Percentiles rank a stretch among this genome's conserved stretches.
Evolutionary conservation across 208 protist genomes (phyloP).

Genomic region (Angomonas ambiguus): DNA sequence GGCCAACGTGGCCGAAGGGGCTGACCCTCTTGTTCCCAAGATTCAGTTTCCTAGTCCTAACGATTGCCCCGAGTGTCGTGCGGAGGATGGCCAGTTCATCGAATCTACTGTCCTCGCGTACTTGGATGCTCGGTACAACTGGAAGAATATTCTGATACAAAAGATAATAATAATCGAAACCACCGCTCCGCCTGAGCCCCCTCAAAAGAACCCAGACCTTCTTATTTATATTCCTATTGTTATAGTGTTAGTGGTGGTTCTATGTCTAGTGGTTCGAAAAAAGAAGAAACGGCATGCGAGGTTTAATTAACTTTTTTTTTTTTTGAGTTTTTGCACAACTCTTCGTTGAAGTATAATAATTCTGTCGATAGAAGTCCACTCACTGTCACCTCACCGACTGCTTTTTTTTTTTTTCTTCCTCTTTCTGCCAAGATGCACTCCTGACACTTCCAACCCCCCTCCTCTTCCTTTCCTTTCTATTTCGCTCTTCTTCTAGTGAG

Average conservation of each 20-base stretch:
- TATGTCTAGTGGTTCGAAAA: too few species aligned
- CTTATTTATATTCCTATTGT: too few species aligned
- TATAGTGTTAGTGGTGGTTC: too few species aligned
- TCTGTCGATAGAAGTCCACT: too few species aligned
- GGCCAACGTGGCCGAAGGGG: constrained; percentile 14
- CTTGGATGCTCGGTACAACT: background rate
- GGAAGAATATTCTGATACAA: background rate
- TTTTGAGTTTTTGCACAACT: too few species aligned
- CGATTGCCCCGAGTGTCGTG: constrained; percentile 35
- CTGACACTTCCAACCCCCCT: background rate
- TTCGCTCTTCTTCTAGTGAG: background rate
- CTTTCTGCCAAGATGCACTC: background rate
- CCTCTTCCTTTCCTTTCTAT: background rate
- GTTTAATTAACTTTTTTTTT: too few species aligned
- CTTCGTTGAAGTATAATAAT: too few species aligned
- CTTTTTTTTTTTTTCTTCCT: constrained; percentile 9
- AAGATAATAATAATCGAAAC: too few species aligned
- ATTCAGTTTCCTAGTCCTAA: constrained; percentile 28
- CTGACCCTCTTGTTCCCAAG: constrained; percentile 66
- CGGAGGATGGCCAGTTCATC: background rate
- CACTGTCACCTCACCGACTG: too few species aligned
- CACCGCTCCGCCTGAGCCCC: too few species aligned
- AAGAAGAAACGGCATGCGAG: too few species aligned
- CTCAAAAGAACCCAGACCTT: too few species aligned
- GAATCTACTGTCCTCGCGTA: constrained; percentile 5